phyloP scores from a whole-genome alignment of 306 rosid genomes.

The Rosa multiflora region DNA sequence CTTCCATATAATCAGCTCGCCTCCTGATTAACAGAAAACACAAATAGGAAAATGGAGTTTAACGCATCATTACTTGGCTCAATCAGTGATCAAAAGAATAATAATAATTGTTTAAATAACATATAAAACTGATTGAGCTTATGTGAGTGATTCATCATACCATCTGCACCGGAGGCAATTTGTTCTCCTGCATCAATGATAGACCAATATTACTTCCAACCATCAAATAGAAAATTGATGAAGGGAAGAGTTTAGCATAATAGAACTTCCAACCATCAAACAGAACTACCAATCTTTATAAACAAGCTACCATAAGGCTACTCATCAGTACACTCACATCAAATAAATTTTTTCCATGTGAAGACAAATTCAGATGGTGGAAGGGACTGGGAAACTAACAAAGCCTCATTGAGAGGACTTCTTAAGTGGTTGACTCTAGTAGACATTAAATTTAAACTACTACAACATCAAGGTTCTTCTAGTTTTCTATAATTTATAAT shows the following conservation, averaged over 20 bases:
- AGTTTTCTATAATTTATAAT: not conserved
- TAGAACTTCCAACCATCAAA: slow-evolving; percentile 6
- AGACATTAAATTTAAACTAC: not conserved
- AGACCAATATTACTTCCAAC: slow-evolving; percentile 16
- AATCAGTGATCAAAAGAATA: slow-evolving; percentile 4
- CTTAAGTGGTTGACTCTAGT: not conserved
- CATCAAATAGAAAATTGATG: not conserved
- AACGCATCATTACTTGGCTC: slow-evolving; percentile 11
- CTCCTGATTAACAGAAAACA: slow-evolving; percentile 45
- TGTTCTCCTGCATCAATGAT: slow-evolving; percentile 63
- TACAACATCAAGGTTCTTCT: not conserved
- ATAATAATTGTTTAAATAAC: not conserved
- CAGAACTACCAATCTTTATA: not conserved
- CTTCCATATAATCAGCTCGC: slow-evolving; percentile 82
- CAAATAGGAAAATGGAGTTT: not conserved
- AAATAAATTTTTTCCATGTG: not conserved
- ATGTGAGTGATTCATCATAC: slow-evolving; percentile 33
- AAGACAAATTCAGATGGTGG: not conserved
- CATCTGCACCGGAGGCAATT: slow-evolving; percentile 90
- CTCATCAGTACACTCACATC: not conserved
- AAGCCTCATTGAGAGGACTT: not conserved
- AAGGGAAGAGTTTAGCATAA: not conserved
- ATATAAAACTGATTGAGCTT: slow-evolving; percentile 3
- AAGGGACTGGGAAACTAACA: not conserved
- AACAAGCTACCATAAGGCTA: slow-evolving; percentile 4